phyloP scores from a whole-genome alignment of 257 asterid species.

The Solanum sejunctum region DNA sequence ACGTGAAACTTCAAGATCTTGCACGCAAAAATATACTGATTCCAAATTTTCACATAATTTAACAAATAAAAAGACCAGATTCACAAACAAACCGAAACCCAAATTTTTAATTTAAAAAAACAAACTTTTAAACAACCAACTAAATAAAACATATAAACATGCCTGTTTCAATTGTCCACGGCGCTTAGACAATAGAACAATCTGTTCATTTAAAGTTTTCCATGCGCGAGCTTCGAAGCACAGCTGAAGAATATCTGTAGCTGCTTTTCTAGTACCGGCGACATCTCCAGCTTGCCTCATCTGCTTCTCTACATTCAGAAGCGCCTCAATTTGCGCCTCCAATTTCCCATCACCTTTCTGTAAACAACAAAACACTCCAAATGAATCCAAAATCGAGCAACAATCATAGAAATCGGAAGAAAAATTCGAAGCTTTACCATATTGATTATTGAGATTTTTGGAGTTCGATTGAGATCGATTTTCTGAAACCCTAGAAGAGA shows the following conservation, averaged over 20 bases:
- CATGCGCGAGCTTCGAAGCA: conserved; percentile 90
- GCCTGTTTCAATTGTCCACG: conserved; percentile 98
- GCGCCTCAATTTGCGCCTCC: conserved; percentile 62
- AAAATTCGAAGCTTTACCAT: conserved; percentile 1
- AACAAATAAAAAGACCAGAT: not conserved
- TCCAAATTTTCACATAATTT: not conserved
- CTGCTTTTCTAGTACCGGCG: conserved; percentile 76
- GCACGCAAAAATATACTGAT: not conserved
- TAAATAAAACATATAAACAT: not conserved
- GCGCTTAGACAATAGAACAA: conserved; percentile 77
- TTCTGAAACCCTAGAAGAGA: conserved; percentile 6
- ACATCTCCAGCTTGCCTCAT: conserved; percentile 87
- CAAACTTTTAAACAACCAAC: not conserved
- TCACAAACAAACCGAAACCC: not conserved
- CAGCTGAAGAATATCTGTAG: conserved; percentile 69
- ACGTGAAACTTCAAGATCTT: not conserved
- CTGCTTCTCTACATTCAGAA: conserved; percentile 91
- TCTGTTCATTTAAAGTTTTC: conserved; percentile 81
- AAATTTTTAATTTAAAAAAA: not conserved
- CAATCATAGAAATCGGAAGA: not conserved
- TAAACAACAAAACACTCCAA: not conserved
- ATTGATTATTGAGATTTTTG: not conserved
- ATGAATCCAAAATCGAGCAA: not conserved
- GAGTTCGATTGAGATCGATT: conserved; percentile 1
- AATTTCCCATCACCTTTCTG: conserved; percentile 67